Evolutionary conservation across 306 rosid species (phyloP).

Genomic region (Quercus robur): DNA sequence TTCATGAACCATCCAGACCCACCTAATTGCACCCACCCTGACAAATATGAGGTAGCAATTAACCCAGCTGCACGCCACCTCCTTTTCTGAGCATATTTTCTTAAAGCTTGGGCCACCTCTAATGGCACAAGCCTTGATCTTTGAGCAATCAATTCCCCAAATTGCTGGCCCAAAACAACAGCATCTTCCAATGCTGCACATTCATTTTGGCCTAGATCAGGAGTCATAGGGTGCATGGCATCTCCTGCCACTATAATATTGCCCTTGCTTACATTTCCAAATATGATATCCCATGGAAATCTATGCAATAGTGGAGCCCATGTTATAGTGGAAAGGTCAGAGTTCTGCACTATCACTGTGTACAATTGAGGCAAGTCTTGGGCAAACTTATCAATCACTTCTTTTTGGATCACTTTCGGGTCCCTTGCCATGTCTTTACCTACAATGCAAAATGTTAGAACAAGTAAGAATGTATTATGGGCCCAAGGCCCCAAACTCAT

Average conservation of each 20-base stretch:
- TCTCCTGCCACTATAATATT: constrained; percentile 21
- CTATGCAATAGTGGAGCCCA: constrained; percentile 13
- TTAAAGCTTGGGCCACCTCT: not conserved
- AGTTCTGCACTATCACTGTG: not conserved
- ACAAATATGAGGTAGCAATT: not conserved
- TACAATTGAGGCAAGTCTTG: constrained; percentile 4
- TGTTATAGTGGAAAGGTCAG: constrained; percentile 14
- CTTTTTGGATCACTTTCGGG: constrained; percentile 8
- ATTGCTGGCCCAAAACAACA: not conserved
- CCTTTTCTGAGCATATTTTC: not conserved
- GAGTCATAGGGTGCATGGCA: constrained; percentile 33
- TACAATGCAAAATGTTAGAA: not conserved
- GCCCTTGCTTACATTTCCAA: constrained; percentile 3
- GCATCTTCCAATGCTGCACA: constrained; percentile 20
- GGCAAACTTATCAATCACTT: constrained; percentile 11
- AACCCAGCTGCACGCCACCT: not conserved
- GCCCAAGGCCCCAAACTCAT: too few relatives aligned
- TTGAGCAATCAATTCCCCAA: not conserved
- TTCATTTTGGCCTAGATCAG: constrained; percentile 17
- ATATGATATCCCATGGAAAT: constrained; percentile 23
- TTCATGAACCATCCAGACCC: constrained; percentile 11
- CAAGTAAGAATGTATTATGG: too few relatives aligned
- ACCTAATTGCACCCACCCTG: not conserved
- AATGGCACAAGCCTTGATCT: not conserved
- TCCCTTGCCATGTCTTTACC: not conserved